These are phyloP conservation scores for Udeniomyces megalosporus DNA, from an alignment of 768 basidiomycete species.

Conservation along the genomic window DNA sequence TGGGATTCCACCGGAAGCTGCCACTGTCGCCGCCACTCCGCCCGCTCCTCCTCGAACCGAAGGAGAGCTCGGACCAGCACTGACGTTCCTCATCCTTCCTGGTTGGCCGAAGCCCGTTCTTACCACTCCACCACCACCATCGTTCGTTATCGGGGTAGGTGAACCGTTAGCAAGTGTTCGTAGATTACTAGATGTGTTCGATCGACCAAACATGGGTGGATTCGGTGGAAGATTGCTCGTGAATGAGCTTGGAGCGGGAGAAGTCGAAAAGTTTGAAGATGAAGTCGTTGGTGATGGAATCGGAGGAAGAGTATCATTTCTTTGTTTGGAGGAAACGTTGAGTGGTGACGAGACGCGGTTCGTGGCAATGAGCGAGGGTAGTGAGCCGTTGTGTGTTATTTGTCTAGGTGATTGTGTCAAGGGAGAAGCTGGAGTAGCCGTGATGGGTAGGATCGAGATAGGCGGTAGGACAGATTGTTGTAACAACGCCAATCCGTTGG, in stretches of 20 bases:
- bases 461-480: constrained; percentile 17
- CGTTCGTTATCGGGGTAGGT: neutral
- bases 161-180: neutral
- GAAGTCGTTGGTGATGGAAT: neutral
- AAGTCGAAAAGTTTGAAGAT: neutral
- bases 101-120: constrained; percentile 8
- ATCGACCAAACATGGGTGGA: constrained; percentile 1
- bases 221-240: neutral
- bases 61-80: neutral
- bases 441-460: constrained; percentile 27
- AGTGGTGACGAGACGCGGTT: constrained; percentile 6
- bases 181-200: neutral
- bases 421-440: constrained; percentile 3
- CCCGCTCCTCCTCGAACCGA: too few species aligned
- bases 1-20: too few species aligned
- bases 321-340: constrained; percentile 12
- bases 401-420: constrained; percentile 11
- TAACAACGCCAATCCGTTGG: constrained; percentile 54
- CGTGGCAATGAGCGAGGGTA: constrained; percentile 16
- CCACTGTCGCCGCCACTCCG: too few species aligned
- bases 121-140: neutral
- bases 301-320: constrained; percentile 20
- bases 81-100: constrained; percentile 6
- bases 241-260: neutral
- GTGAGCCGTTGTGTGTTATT: constrained; percentile 13